Evolutionary conservation across 805 yeast genomes (phyloP).

Genomic region (Brettanomyces anomalus): DNA sequence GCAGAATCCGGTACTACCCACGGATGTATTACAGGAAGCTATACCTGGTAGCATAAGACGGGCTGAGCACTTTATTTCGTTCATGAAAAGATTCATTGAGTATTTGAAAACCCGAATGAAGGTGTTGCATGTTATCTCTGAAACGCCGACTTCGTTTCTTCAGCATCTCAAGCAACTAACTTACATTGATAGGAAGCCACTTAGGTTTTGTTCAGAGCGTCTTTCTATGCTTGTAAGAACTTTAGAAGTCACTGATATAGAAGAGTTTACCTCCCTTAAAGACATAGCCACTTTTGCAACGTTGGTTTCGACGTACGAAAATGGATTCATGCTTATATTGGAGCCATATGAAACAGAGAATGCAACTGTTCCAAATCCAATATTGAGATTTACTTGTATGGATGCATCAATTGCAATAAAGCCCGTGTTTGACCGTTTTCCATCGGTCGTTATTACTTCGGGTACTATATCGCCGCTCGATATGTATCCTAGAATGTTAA

Average conservation of each 20-base stretch:
- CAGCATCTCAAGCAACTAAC: slow-evolving; percentile 92
- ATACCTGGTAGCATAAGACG: slow-evolving; percentile 95
- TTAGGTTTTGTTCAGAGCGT: slow-evolving; percentile 87
- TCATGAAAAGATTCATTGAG: slow-evolving; percentile 85
- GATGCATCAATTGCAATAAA: slow-evolving; percentile 98
- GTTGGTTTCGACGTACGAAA: slow-evolving; percentile 86
- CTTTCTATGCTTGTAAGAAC: slow-evolving; percentile 83
- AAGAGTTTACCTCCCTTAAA: slow-evolving; percentile 85
- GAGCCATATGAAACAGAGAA: slow-evolving; percentile 96
- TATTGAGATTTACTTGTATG: slow-evolving; percentile 83
- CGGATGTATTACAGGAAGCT: slow-evolving; percentile 82
- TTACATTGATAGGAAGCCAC: slow-evolving; percentile 85
- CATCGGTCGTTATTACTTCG: slow-evolving; percentile 88
- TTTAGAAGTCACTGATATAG: slow-evolving; percentile 77
- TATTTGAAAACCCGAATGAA: slow-evolving; percentile 96
- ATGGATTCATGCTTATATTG: slow-evolving; percentile 81
- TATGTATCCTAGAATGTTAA: slow-evolving; percentile 96
- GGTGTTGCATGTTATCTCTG: slow-evolving; percentile 94
- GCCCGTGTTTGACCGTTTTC: slow-evolving; percentile 90
- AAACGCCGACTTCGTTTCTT: slow-evolving; percentile 87
- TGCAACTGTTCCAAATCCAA: slow-evolving; percentile 93
- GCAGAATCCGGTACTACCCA: slow-evolving; percentile 80
- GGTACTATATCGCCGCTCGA: slow-evolving; percentile 98
- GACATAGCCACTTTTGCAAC: slow-evolving; percentile 98
- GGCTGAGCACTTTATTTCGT: slow-evolving; percentile 95